Evolutionary conservation across 352 stramenopile species (phyloP).

Genomic region (Aphanomyces euteiches): DNA sequence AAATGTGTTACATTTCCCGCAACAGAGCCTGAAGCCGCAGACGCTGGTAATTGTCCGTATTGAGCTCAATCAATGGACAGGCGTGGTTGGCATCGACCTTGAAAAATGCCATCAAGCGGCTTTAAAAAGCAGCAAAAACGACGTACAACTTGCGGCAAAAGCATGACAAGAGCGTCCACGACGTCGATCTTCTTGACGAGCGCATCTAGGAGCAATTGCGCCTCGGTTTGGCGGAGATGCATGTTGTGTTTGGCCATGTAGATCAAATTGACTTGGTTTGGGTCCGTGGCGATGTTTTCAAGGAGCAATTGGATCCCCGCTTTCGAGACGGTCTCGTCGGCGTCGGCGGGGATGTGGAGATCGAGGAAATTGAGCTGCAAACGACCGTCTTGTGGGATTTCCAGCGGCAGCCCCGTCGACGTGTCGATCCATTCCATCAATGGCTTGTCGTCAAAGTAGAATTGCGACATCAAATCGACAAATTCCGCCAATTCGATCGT

Average conservation of each 20-base stretch:
- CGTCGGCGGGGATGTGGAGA: constrained; percentile 60
- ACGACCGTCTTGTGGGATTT: constrained; percentile 56
- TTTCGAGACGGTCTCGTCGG: constrained; percentile 63
- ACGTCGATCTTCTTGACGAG: constrained; percentile 57
- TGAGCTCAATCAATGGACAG: constrained; percentile 56
- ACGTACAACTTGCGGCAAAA: constrained; percentile 59
- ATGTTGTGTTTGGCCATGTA: constrained; percentile 47
- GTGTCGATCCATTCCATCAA: constrained; percentile 53
- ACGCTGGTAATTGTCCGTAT: constrained; percentile 47
- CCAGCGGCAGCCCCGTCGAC: constrained; percentile 51
- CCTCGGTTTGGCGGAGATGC: constrained; percentile 40
- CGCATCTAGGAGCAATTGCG: constrained; percentile 57
- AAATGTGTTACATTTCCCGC: constrained; percentile 15
- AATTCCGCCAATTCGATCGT: constrained; percentile 75
- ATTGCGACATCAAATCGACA: constrained; percentile 54
- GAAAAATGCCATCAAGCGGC: not conserved
- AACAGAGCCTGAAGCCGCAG: constrained; percentile 58
- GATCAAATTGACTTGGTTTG: constrained; percentile 74
- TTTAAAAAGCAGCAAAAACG: not conserved
- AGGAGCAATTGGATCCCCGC: constrained; percentile 62
- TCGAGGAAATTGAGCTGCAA: constrained; percentile 69
- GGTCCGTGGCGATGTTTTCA: constrained; percentile 65
- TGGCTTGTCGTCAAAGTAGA: constrained; percentile 33
- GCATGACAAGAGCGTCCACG: constrained; percentile 52
- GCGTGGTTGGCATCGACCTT: constrained; percentile 57